Percentiles rank a stretch among this genome's conserved stretches.
phyloP scores from a whole-genome alignment of 768 basidiomycete species.

The Russula vinacea region DNA sequence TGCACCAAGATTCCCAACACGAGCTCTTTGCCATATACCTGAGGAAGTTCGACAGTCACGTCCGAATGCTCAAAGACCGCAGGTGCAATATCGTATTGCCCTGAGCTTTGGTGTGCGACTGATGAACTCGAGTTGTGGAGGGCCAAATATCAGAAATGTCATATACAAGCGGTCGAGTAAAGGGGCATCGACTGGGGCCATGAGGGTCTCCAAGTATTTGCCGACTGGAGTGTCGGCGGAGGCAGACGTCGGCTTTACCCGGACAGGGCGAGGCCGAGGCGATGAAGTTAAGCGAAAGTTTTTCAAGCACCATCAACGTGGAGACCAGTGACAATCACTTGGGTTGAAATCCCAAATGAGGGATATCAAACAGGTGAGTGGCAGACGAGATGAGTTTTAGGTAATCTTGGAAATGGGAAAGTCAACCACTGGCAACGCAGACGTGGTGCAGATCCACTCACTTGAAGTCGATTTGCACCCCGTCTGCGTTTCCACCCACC shows the following conservation, averaged over 20 bases:
- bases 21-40: neutral
- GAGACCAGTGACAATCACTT: neutral
- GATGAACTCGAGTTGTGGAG: neutral
- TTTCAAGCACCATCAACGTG: neutral
- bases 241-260: neutral
- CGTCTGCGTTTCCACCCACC: neutral
- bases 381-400: neutral
- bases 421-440: neutral
- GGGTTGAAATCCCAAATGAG: neutral
- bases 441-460: neutral
- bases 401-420: neutral
- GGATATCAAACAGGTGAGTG: neutral
- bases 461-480: too few relatives aligned
- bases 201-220: neutral
- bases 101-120: neutral
- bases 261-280: neutral
- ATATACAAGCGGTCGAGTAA: neutral
- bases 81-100: neutral
- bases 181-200: neutral
- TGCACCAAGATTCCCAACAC: neutral
- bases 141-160: neutral
- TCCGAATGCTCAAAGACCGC: neutral
- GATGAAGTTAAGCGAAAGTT: neutral
- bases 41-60: neutral
- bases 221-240: neutral